phyloP scores from a whole-genome alignment of 1,139 yeast genomes.

The Yamadazyma jaroonii region DNA sequence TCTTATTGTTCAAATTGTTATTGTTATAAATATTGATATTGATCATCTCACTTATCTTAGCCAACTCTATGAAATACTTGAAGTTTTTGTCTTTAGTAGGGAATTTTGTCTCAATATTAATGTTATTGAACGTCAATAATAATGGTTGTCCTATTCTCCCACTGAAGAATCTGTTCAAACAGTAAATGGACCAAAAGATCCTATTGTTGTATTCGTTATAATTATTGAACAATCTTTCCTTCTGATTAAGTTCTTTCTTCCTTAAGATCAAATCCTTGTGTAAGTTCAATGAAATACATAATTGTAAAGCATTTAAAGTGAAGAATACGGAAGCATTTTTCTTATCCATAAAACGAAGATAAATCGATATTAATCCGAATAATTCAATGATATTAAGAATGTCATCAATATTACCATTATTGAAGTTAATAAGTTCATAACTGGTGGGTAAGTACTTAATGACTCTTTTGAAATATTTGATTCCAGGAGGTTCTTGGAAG shows the following conservation, averaged over 20 bases:
- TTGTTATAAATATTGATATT: conserved; percentile 21
- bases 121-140: conserved; percentile 18
- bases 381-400: conserved; percentile 24
- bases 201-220: conserved; percentile 10
- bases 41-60: conserved; percentile 23
- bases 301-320: conserved; percentile 24
- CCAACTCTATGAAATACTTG: conserved; percentile 22
- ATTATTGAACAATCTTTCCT: background rate
- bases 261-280: conserved; percentile 17
- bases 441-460: conserved; percentile 21
- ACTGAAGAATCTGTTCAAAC: conserved; percentile 26
- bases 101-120: conserved; percentile 8
- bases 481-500: conserved; percentile 18
- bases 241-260: conserved; percentile 4
- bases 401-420: conserved; percentile 12
- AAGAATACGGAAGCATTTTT: conserved; percentile 25
- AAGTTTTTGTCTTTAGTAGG: conserved; percentile 6
- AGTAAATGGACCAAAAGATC: conserved; percentile 27
- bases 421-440: conserved; percentile 14
- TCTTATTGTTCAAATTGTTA: conserved; percentile 16
- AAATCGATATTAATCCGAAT: conserved; percentile 24
- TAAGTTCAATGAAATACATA: conserved; percentile 25
- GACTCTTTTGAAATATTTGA: conserved; percentile 20
- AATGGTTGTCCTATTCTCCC: conserved; percentile 27
- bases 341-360: conserved; percentile 25